Percentiles rank a stretch among this genome's conserved stretches.
Conservation (phyloP, 2,329 filamentous ascomycete species). For the Pyrenophora seminiperda region DNA sequence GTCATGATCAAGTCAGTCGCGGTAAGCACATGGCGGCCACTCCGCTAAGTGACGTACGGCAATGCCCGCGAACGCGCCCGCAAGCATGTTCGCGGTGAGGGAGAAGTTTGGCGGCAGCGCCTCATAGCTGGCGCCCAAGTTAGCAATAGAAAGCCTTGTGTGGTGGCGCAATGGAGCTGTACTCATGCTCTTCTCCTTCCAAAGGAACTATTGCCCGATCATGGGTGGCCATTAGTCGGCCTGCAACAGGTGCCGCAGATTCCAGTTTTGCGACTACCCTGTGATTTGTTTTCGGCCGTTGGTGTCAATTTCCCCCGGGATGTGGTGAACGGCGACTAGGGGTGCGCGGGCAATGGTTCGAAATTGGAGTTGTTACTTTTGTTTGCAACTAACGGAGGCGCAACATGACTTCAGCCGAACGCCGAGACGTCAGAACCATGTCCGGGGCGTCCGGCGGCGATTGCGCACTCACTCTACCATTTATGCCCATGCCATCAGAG, state of each 20-base stretch:
- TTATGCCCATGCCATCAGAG: conserved; percentile 10
- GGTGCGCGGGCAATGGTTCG: conserved; percentile 17
- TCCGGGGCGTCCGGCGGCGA: too few species aligned
- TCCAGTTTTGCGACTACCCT: conserved; percentile 42
- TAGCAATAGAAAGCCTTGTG: conserved; percentile 23
- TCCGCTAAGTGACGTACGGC: conserved; percentile 68
- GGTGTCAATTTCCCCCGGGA: conserved; percentile 8
- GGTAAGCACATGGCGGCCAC: conserved; percentile 14
- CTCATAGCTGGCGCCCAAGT: conserved; percentile 71
- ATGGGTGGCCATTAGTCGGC: conserved; percentile 51
- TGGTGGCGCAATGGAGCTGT: conserved; percentile 25
- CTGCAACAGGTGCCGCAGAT: conserved; percentile 41
- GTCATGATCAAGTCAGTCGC: conserved; percentile 33
- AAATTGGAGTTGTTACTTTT: conserved; percentile 34
- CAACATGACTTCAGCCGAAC: conserved; percentile 31
- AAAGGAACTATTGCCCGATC: conserved; percentile 42
- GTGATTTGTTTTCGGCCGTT: conserved; percentile 4
- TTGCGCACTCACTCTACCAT: conserved; percentile 7
- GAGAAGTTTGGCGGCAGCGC: conserved; percentile 93
- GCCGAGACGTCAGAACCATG: conserved; percentile 33
- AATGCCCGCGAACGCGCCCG: conserved; percentile 95
- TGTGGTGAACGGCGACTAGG: conserved; percentile 19
- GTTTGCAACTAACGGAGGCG: conserved; percentile 35
- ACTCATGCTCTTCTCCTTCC: conserved; percentile 52
- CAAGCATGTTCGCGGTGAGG: conserved; percentile 90